Percentiles rank a stretch among this genome's conserved stretches.
phyloP scores from a whole-genome alignment of 805 yeast species.

The Naumovozyma dairenensis region DNA sequence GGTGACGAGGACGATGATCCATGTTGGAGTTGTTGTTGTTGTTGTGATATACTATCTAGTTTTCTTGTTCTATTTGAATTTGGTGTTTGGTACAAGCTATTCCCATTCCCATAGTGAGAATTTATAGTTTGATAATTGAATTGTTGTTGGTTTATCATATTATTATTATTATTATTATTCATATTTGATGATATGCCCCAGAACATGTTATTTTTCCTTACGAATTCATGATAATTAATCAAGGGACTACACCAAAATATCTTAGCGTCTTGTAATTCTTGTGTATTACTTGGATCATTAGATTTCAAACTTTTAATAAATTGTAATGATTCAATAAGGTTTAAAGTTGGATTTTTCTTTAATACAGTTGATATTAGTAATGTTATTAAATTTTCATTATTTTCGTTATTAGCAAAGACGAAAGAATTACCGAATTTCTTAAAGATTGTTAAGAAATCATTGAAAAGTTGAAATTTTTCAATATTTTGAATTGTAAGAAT shows the following conservation, averaged over 20 bases:
- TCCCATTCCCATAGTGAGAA: too few species aligned
- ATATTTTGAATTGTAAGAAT: constrained; percentile 11
- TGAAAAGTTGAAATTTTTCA: constrained; percentile 18
- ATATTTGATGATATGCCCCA: constrained; percentile 7
- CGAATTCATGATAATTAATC: constrained; percentile 15
- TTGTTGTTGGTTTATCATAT: neutral
- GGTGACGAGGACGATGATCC: too few species aligned
- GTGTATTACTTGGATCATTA: constrained; percentile 3
- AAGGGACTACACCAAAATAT: constrained; percentile 20
- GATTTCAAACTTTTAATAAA: constrained; percentile 21
- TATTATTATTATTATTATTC: constrained; percentile 1
- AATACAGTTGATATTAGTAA: constrained; percentile 21
- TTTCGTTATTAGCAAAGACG: constrained; percentile 20
- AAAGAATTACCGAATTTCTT: constrained; percentile 15
- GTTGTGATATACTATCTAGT: too few species aligned
- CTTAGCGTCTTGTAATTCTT: constrained; percentile 11
- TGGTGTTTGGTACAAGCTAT: neutral
- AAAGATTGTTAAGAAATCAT: constrained; percentile 23
- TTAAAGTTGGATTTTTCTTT: constrained; percentile 15
- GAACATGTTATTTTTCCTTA: constrained; percentile 12
- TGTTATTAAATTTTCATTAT: constrained; percentile 20
- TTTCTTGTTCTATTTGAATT: constrained; percentile 1
- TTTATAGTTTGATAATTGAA: neutral
- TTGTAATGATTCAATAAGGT: constrained; percentile 21
- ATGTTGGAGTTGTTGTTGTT: too few species aligned